Conservation (phyloP, 2,329 filamentous ascomycete genomes). For the Macrophomina phaseolina region DNA sequence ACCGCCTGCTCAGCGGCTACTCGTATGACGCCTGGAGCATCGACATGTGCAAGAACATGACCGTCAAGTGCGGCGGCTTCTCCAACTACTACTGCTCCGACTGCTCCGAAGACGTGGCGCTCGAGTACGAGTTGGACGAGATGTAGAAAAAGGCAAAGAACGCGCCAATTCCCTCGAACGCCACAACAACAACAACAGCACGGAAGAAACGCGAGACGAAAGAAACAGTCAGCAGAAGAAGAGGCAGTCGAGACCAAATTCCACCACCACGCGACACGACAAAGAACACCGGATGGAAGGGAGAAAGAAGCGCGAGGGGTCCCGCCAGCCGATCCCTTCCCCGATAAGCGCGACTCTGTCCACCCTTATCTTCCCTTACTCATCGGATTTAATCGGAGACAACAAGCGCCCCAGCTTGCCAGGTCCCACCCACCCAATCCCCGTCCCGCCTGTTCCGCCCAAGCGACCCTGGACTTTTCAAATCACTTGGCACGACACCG, state of each 20-base stretch:
- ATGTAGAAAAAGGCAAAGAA: slow-evolving; percentile 30
- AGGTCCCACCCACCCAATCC: not conserved
- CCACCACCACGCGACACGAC: not conserved
- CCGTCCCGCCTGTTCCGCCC: not conserved
- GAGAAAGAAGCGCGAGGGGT: not conserved
- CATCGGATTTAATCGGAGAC: slow-evolving; percentile 13
- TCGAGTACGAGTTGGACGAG: slow-evolving; percentile 52
- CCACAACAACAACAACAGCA: not conserved
- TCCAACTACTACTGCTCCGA: slow-evolving; percentile 52
- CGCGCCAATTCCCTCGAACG: too few relatives aligned
- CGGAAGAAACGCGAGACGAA: not conserved
- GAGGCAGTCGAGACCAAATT: not conserved
- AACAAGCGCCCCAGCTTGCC: not conserved
- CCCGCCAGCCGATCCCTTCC: not conserved
- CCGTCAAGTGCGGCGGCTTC: slow-evolving; percentile 49
- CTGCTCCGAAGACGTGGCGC: slow-evolving; percentile 50
- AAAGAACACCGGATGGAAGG: not conserved
- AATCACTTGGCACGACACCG: not conserved
- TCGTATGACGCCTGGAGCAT: slow-evolving; percentile 56
- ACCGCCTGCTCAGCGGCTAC: slow-evolving; percentile 52
- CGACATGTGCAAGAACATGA: slow-evolving; percentile 54
- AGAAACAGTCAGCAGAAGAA: not conserved
- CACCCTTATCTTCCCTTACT: slow-evolving; percentile 8
- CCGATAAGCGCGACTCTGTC: not conserved
- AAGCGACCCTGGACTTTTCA: slow-evolving; percentile 9